These are phyloP conservation scores for Sungouiella blattae DNA, from an alignment of 805 yeast genomes.

Conservation along the genomic window DNA sequence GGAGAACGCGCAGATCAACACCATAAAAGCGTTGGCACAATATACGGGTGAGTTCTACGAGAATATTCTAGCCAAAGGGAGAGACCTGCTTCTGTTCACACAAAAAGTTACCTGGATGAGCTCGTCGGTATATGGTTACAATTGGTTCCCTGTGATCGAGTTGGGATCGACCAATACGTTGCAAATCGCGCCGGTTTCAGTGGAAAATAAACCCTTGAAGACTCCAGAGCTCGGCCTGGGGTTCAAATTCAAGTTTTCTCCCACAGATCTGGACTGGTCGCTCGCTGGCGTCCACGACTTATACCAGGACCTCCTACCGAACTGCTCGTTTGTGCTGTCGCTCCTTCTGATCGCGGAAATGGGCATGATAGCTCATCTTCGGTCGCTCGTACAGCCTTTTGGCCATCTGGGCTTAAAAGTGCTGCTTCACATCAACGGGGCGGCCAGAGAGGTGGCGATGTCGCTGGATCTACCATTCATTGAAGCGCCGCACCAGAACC, in stretches of 20 bases:
- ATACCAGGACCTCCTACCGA: constrained; percentile 51
- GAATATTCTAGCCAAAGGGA: constrained; percentile 5
- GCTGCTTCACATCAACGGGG: constrained; percentile 51
- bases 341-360: constrained; percentile 45
- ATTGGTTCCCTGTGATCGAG: constrained; percentile 13
- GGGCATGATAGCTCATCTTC: constrained; percentile 11
- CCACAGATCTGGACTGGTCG: constrained; percentile 3
- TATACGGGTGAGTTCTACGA: constrained; percentile 8
- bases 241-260: constrained; percentile 1
- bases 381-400: constrained; percentile 21
- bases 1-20: background rate
- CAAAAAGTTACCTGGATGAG: constrained; percentile 16
- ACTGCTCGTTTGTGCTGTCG: constrained; percentile 77
- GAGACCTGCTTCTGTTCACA: constrained; percentile 9
- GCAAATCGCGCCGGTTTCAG: constrained; percentile 6
- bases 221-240: constrained; percentile 5
- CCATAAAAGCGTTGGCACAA: constrained; percentile 5
- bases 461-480: constrained; percentile 45
- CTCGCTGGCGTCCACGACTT: constrained; percentile 15
- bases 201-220: background rate
- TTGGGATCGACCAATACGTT: constrained; percentile 5
- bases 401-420: constrained; percentile 29
- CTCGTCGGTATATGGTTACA: constrained; percentile 11
- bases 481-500: constrained; percentile 9
- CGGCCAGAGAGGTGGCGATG: constrained; percentile 42